Evolutionary conservation across 352 stramenopile species (phyloP).

Genomic region (Globisporangium polare): DNA sequence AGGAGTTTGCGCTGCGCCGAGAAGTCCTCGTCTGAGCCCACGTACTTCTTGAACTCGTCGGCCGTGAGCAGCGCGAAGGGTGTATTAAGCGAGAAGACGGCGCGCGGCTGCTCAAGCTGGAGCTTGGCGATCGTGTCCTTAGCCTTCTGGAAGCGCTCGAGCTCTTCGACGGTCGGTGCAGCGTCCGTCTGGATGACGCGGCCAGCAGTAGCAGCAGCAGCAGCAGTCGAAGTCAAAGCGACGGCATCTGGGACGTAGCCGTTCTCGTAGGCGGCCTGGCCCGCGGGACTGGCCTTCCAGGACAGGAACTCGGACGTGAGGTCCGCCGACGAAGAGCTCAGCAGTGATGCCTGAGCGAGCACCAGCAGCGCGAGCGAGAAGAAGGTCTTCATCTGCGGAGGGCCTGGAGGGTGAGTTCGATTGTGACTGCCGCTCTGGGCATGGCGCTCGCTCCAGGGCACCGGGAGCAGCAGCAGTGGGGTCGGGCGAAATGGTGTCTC

Average conservation of each 20-base stretch:
- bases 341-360: neutral
- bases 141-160: conserved; percentile 41
- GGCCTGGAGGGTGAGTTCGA: neutral
- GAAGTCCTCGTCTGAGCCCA: conserved; percentile 27
- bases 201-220: no score
- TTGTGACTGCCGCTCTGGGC: neutral
- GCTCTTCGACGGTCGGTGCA: conserved; percentile 22
- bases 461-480: neutral
- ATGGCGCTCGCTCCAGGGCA: neutral
- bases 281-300: conserved; percentile 18
- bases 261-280: conserved; percentile 13
- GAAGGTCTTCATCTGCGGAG: neutral
- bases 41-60: conserved; percentile 49
- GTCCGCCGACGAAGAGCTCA: neutral
- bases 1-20: conserved; percentile 3
- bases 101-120: conserved; percentile 38
- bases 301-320: conserved; percentile 11
- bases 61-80: conserved; percentile 54
- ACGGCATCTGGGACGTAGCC: conserved; percentile 8
- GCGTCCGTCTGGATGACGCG: no score
- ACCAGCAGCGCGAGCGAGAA: conserved; percentile 1
- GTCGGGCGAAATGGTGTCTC: no score
- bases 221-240: neutral
- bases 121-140: conserved; percentile 34
- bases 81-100: conserved; percentile 50